phyloP scores from a whole-genome alignment of 192 early-diverging fungal species.

The Chytriomyces confervae region DNA sequence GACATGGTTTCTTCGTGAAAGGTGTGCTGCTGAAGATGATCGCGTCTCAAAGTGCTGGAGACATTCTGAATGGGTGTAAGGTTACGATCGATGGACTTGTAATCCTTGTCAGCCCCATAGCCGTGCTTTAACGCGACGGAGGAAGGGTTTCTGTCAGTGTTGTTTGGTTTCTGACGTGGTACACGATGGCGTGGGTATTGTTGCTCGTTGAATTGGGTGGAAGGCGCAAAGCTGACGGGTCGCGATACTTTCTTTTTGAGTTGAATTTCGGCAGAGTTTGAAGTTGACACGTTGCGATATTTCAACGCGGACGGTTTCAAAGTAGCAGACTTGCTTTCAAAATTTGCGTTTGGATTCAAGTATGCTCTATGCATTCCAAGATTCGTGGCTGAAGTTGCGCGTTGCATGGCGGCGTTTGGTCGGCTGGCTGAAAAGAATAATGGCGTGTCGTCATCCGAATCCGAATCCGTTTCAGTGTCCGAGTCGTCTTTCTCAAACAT shows the following conservation, averaged over 20 bases:
- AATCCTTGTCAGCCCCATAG: neutral
- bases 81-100: neutral
- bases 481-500: neutral
- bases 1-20: neutral
- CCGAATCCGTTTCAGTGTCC: neutral
- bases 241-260: neutral
- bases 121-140: neutral
- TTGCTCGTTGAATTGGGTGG: neutral
- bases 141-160: neutral
- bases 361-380: neutral
- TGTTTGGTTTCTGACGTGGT: too few species aligned
- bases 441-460: neutral
- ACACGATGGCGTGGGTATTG: too few species aligned
- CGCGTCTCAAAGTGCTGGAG: neutral
- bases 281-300: too few species aligned
- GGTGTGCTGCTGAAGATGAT: neutral
- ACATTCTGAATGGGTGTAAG: neutral
- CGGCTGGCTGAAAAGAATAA: neutral
- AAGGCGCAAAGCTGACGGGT: neutral
- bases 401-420: neutral
- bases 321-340: neutral
- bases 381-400: neutral
- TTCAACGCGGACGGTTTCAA: neutral
- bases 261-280: neutral
- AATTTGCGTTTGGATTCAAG: neutral